phyloP scores from a whole-genome alignment of 805 yeast species.

The Nakazawaea sp. region DNA sequence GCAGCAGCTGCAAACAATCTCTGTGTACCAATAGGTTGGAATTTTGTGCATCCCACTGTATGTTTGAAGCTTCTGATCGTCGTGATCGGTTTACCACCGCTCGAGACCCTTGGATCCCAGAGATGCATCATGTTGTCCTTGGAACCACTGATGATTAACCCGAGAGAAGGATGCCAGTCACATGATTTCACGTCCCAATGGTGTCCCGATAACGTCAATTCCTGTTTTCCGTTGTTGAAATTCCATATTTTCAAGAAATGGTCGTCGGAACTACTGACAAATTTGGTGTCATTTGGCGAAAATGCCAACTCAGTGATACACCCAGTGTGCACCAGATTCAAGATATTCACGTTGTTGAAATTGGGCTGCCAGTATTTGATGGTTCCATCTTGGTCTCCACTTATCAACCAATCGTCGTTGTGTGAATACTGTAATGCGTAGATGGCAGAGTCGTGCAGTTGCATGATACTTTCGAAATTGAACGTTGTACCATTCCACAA shows the following conservation, averaged over 20 bases:
- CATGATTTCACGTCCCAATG: constrained; percentile 98
- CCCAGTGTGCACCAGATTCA: constrained; percentile 66
- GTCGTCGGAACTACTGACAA: constrained; percentile 93
- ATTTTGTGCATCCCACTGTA: constrained; percentile 79
- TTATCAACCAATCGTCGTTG: constrained; percentile 88
- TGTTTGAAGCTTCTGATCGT: constrained; percentile 91
- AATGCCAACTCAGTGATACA: constrained; percentile 83
- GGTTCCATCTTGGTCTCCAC: constrained; percentile 89
- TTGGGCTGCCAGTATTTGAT: constrained; percentile 98
- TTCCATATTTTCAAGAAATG: constrained; percentile 89
- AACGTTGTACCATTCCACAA: constrained; percentile 95
- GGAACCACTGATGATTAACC: constrained; percentile 86
- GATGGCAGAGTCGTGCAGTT: constrained; percentile 93
- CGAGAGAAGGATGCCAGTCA: constrained; percentile 93
- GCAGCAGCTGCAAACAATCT: constrained; percentile 78
- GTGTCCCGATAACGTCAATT: constrained; percentile 76
- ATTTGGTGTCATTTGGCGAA: constrained; percentile 84
- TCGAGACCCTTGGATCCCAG: constrained; percentile 84
- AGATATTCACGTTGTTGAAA: constrained; percentile 87
- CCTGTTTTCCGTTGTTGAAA: constrained; percentile 82
- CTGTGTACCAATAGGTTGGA: constrained; percentile 76
- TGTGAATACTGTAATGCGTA: constrained; percentile 76
- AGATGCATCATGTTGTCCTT: constrained; percentile 89
- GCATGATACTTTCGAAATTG: constrained; percentile 95
- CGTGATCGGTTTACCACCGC: constrained; percentile 51